A percentile compares a stretch with the other conserved stretches of the same genome.
Conservation (phyloP, 2,329 filamentous ascomycete species). For the Aspergillus sp. region DNA sequence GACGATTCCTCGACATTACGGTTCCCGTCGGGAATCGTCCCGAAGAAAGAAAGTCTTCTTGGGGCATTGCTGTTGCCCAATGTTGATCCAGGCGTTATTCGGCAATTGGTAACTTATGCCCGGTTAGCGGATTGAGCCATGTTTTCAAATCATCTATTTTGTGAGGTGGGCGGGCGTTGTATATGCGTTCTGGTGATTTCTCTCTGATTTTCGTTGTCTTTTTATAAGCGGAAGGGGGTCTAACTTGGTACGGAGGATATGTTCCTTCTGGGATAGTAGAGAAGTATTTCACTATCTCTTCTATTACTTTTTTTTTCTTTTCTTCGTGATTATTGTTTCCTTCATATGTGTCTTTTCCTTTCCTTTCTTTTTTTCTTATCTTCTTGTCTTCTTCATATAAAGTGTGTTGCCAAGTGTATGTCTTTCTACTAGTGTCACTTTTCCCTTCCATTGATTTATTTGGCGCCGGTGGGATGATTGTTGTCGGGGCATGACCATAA, state of each 20-base stretch:
- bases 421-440: background rate
- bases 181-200: background rate
- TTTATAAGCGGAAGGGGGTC: slow-evolving; percentile 6
- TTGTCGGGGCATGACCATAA: background rate
- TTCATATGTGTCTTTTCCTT: slow-evolving; percentile 14
- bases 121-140: slow-evolving; percentile 40
- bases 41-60: slow-evolving; percentile 59
- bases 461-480: slow-evolving; percentile 16
- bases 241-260: too few relatives aligned
- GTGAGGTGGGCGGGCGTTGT: slow-evolving; percentile 5
- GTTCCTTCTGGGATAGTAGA: too few relatives aligned
- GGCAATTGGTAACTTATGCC: slow-evolving; percentile 59
- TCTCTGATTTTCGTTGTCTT: slow-evolving; percentile 5
- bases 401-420: background rate
- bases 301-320: slow-evolving; percentile 8
- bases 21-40: slow-evolving; percentile 55
- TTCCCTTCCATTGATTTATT: slow-evolving; percentile 5
- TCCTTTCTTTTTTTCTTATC: slow-evolving; percentile 12
- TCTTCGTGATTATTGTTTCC: slow-evolving; percentile 11
- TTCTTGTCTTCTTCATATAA: slow-evolving; percentile 11
- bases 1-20: slow-evolving; percentile 43
- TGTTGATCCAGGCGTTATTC: slow-evolving; percentile 55
- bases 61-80: slow-evolving; percentile 59
- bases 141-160: background rate
- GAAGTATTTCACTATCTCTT: background rate